Conservation (phyloP, 169 alveolate species). For the Ichthyophthirius multifiliis region DNA sequence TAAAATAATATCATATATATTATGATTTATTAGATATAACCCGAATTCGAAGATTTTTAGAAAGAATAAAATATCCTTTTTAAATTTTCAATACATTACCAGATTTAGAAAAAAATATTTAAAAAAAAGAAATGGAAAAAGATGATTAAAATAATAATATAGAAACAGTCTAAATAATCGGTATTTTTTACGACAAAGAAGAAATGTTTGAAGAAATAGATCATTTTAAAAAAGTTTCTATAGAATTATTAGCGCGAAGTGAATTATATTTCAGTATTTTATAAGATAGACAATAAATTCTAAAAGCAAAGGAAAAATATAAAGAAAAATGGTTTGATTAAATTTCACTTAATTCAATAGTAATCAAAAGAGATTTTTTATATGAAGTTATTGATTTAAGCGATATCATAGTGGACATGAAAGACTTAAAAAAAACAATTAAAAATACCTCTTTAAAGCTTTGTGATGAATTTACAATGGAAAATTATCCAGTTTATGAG, state of each 20-base stretch:
- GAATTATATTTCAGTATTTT: neutral
- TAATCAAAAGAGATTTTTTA: neutral
- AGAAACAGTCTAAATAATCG: neutral
- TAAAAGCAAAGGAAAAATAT: neutral
- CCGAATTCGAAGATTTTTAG: neutral
- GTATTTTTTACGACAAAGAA: neutral
- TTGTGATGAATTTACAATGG: neutral
- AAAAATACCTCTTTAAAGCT: neutral
- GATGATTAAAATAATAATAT: neutral
- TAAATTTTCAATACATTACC: neutral
- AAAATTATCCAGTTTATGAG: neutral
- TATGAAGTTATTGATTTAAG: neutral
- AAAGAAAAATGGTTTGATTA: slow-evolving; percentile 2
- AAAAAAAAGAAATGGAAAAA: neutral
- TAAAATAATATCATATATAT: neutral
- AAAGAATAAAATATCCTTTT: neutral
- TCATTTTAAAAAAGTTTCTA: neutral
- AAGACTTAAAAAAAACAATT: neutral
- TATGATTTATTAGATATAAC: neutral
- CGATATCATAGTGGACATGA: neutral
- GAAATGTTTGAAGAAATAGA: neutral
- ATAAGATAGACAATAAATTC: neutral
- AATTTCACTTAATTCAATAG: neutral
- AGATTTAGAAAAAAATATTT: neutral
- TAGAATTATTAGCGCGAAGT: neutral